Evolutionary conservation across 1,284 basidiomycete species (phyloP), one percentile per base, ranked within the genome.

Genomic region (Fomitiporia mediterranea): DNA sequence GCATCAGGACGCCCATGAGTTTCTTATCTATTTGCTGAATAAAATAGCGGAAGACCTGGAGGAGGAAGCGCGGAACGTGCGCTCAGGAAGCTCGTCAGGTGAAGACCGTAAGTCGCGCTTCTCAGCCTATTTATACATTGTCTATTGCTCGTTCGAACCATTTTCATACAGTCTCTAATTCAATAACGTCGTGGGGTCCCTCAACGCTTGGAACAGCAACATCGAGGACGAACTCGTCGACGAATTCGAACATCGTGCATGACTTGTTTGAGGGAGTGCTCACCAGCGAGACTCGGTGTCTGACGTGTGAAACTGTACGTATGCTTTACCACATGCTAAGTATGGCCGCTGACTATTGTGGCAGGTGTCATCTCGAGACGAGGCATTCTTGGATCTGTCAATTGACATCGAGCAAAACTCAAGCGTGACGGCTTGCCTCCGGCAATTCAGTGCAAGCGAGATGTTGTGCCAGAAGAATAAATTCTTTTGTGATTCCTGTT

Each of bases 381-480:
- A 99, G 70, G 85, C 86, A 7, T 99, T 99, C 72, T 80, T 99
- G 53, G 97, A 99, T 73, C 77, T 99, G 23, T 98, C 94, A 6
- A 94, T 99, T 70, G 96, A 99, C 70, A 98, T 99, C 62, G 94
- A 98, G 68, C 92, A 96, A 70, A 96, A 98, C 72, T 90, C 93
- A 2, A 96, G 92, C 60, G 86, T 99, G 51, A 96, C 95, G 0
- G 89, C 94, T 4, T 98, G 96, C 70, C 80, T 99, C 52, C 82
- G 94, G 46, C 92, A 96, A 68, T 99, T 99, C 69, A 96, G 93
- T 65, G 94, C 94, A 38, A 93, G 89, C 68, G 97, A 99, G 72
- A 99, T 98, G 94, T 82, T 99, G 17, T 95, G 93, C 65, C 91
- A 95, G 67, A 89, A 85, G 69, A 98, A 99, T 79, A 99, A 98